Base-by-base conservation (phyloP, 371 early-diverging fungal genomes). In the Mucor racemosus region DNA sequence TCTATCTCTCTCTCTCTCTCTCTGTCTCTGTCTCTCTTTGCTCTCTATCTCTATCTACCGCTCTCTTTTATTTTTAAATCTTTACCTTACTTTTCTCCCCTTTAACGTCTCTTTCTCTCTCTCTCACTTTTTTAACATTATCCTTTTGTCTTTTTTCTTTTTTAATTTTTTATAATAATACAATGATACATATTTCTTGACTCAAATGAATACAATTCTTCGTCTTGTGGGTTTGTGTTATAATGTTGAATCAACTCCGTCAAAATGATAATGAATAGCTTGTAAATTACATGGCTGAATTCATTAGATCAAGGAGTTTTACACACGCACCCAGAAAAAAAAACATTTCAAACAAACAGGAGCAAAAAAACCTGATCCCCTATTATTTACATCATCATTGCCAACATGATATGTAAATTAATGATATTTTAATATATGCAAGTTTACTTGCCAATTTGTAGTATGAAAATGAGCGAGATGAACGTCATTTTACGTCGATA, bases 121-220 rank as follows among this genome's bases (percentile, higher is more conserved):
- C 26, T 26, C 26, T 26, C 26, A 1, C 26, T 19, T 46, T 19
- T 46, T 19, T 46, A 46, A 46, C 46, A 46, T 46, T 46, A 46
- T 19, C 46, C 19, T 46, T 46, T 44, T 44, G 17, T 44, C 7
- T 17, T 46, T 46, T 46, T 46, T 46, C 19, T 4, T 46, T 19
- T 19, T 46, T 46, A 42, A 8, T 46, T 46, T 46, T 31, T 53
- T 53, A 31, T 53, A 53, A 31, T 53, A 53, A 53, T 53, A 53
- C 53, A 53, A 53, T 53, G 53, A 53, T 31, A 21, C 26, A 53
- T 46, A 46, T 46, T 46, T 46, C 46, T 19, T 53, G 53, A 53
- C 31, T 11, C 14, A 53, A 53, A 53, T 53, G 53, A 14, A 41
- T 53, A 31, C 9, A 10, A 53, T 26, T 26, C 26, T 46, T 7